A percentile compares a stretch with the other conserved stretches of the same genome.
Conservation (phyloP, 352 stramenopile genomes). For the Pythium phragmiticola region DNA sequence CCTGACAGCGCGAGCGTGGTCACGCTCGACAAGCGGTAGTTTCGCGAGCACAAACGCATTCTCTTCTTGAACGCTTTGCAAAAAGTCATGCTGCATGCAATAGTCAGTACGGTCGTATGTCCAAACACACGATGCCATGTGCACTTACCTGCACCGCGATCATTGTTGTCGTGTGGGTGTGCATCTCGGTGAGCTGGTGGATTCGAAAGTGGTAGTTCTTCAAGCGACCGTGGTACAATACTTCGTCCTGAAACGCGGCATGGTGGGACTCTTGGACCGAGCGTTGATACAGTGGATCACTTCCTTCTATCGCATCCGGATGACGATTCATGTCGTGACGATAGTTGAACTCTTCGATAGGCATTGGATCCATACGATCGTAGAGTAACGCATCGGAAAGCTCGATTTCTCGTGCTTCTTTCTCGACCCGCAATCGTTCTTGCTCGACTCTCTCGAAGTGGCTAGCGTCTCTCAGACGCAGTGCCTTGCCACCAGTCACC, state of each 20-base stretch:
- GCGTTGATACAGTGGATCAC: slow-evolving; percentile 48
- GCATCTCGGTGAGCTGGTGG: slow-evolving; percentile 46
- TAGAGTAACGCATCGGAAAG: slow-evolving; percentile 55
- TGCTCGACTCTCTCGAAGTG: slow-evolving; percentile 54
- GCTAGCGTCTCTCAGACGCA: slow-evolving; percentile 36
- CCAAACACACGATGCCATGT: not conserved
- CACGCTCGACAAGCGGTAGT: slow-evolving; percentile 52
- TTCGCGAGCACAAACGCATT: slow-evolving; percentile 51
- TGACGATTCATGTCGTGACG: slow-evolving; percentile 58
- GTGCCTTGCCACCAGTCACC: slow-evolving; percentile 32
- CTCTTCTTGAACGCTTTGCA: slow-evolving; percentile 44
- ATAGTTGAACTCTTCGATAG: slow-evolving; percentile 72
- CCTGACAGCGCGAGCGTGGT: slow-evolving; percentile 43
- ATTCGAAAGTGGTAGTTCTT: slow-evolving; percentile 70
- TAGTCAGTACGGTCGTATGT: not conserved
- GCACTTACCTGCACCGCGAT: slow-evolving; percentile 53
- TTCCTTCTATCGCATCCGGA: slow-evolving; percentile 28
- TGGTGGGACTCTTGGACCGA: slow-evolving; percentile 50
- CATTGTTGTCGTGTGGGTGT: slow-evolving; percentile 35
- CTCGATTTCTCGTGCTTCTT: slow-evolving; percentile 59
- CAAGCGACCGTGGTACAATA: slow-evolving; percentile 67
- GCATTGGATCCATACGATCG: slow-evolving; percentile 53
- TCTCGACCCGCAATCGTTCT: slow-evolving; percentile 67
- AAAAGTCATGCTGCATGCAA: slow-evolving; percentile 42
- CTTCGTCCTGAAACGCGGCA: slow-evolving; percentile 56